Evolutionary conservation across 2,329 filamentous ascomycete genomes (phyloP), one percentile per base, ranked within the genome.

Genomic region (Scytalidium sp.): DNA sequence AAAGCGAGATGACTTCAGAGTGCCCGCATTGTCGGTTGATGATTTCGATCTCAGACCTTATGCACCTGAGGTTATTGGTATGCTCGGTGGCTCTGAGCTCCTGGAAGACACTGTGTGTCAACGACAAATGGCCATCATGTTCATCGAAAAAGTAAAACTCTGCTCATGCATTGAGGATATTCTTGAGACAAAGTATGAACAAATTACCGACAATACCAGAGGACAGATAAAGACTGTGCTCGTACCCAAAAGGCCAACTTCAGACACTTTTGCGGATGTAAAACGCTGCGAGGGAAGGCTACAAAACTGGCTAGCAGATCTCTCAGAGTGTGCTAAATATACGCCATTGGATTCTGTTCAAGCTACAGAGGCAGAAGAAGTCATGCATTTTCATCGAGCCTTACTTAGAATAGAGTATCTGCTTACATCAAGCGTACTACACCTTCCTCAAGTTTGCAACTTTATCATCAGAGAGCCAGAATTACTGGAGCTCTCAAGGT

Each of bases 321-420:
- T 75, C 83, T 43, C 79, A 83, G 32, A 78, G 96, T 27, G 87
- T 89, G 0, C 69, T 79, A 19, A 83, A 84, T 58, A 91, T 88
- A 56, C 80, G 83, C 55, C 92, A 94, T 58, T 74, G 83, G 19
- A 76, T 72, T 27, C n/a, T n/a, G 68, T 72, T 10, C 64, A 75
- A 50, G 85, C 85, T 52, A 67, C 82, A 45, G 75, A 80, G 46
- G 76, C 70, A 15, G 84, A 84, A 25, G 75, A 82, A 3, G 81
- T 80, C 8, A 61, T 75, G 3, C 75, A 80, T 54, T 70, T 96
- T 2, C 90, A 96, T 64, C 82, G 89, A 43, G 89, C 88, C 15
- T 75, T 97, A 19, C 74, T 97, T 29, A 90, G 96, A 67, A 95
- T 97, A 87, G 84, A 96, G 2, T 96, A 95, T 69, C 88, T 91